Base-by-base conservation (phyloP, 1,284 basidiomycete species). In the Puccinia horiana region DNA sequence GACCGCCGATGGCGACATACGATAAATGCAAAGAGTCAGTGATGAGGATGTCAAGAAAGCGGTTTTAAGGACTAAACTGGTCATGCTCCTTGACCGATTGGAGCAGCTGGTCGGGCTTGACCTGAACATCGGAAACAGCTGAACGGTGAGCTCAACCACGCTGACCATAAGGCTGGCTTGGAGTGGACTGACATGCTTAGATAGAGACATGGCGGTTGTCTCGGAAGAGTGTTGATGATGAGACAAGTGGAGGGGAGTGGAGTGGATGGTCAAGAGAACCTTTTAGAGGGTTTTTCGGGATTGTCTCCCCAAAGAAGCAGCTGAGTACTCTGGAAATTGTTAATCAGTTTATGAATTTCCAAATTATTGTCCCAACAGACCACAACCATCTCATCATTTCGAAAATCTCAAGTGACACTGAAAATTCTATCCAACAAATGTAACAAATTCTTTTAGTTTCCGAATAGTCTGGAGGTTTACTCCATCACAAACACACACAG, bases 81-180 rank as follows among this genome's bases (percentile, higher is more conserved):
- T 37, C 42, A 61, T 81, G 78, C n/a, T 74, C 49, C 75, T 74
- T 49, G 49, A 73, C 73, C 63, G 61, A 81, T 76, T 69, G 61
- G 80, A 74, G 58, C 56, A 77, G 61, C 47, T 82, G 61, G 65
- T 84, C 85, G 70, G 85, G 84, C 35, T 86, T 83, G 5, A 84
- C 85, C 82, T 88, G 44, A 16, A 16, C 44, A 47, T 16, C 8
- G 44, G 16, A 16, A n/a, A 65, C 9, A 16, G 32, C 40, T 23
- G 9, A 20, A 42, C 16, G 87, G 76, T 11, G 6, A 44, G 69
- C 29, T 72, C 47, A 40, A 35, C 23, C 23, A 29, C 23, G 65
- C 26, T 47, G 42, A 47, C 37, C 65, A n/a, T 16, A 42, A 42
- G 12, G 29, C 5, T 18, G 9, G 58, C 4, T 9, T 35, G 35